Conservation (phyloP, 2,329 filamentous ascomycete species). For the Drechslerella coelobrocha region DNA sequence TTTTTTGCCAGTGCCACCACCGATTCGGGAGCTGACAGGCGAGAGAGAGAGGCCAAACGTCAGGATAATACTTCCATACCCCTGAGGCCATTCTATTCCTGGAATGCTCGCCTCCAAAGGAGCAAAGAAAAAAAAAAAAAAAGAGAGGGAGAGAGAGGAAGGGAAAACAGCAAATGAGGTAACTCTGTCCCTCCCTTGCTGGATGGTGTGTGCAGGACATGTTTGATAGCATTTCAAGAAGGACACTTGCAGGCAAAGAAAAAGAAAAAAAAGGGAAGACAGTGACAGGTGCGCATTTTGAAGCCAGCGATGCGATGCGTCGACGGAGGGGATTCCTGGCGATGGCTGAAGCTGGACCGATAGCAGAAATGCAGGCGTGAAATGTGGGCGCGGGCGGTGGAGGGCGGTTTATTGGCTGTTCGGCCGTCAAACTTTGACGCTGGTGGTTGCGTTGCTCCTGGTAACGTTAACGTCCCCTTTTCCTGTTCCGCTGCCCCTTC, state of each 20-base stretch:
- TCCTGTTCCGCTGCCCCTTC: slow-evolving; percentile 10
- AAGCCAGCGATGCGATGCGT: no score
- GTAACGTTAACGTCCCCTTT: slow-evolving; percentile 33
- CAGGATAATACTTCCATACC: slow-evolving; percentile 13
- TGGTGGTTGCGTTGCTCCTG: slow-evolving; percentile 29
- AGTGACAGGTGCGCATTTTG: no score
- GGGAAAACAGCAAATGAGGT: slow-evolving; percentile 19
- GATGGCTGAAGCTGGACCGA: no score
- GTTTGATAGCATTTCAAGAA: no score
- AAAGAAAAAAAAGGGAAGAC: no score
- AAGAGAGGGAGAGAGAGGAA: no score
- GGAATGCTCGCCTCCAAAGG: slow-evolving; percentile 36
- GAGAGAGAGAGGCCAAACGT: slow-evolving; percentile 12
- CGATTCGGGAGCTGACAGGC: slow-evolving; percentile 1
- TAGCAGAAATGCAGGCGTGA: no score
- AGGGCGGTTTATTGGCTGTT: background rate
- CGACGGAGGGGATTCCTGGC: no score
- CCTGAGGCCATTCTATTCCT: slow-evolving; percentile 51
- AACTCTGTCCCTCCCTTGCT: slow-evolving; percentile 9
- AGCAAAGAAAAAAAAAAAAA: slow-evolving; percentile 21
- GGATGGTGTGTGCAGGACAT: no score
- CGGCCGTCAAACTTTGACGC: background rate
- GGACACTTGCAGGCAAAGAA: no score
- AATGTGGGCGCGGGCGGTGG: no score
- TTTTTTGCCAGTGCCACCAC: background rate